phyloP scores from a whole-genome alignment of 148 eudicot genomes.

The Cornus controversa region DNA sequence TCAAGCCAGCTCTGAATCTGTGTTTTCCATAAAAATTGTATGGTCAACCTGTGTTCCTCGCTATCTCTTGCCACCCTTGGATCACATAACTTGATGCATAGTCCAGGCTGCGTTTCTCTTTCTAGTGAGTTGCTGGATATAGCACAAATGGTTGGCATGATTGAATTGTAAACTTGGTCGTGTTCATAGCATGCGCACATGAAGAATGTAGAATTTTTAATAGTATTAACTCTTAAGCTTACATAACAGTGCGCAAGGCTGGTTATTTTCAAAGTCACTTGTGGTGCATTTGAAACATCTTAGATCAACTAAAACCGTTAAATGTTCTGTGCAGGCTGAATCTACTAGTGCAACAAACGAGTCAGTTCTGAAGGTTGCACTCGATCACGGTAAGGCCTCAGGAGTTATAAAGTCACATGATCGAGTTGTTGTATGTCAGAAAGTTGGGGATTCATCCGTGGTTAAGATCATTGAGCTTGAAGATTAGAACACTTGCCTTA shows the following conservation, averaged over 20 bases:
- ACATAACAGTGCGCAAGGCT: no score
- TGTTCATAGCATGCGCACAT: background rate
- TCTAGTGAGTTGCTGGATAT: background rate
- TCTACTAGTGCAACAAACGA: slow-evolving; percentile 71
- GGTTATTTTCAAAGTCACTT: background rate
- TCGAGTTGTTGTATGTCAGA: slow-evolving; percentile 82
- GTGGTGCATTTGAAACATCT: background rate
- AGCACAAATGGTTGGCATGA: background rate
- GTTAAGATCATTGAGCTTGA: slow-evolving; percentile 94
- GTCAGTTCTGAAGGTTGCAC: slow-evolving; percentile 77
- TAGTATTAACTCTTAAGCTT: no score
- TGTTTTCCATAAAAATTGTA: background rate
- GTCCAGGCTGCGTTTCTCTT: background rate
- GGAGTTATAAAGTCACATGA: slow-evolving; percentile 85
- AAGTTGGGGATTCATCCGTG: slow-evolving; percentile 83
- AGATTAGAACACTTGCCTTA: slow-evolving; percentile 32
- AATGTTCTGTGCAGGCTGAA: slow-evolving; percentile 54
- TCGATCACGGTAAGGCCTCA: slow-evolving; percentile 75
- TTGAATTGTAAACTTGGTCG: background rate
- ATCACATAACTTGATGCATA: background rate
- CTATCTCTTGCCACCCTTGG: background rate
- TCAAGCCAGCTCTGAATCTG: background rate
- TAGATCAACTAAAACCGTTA: background rate
- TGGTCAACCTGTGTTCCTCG: background rate
- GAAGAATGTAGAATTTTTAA: background rate